phyloP scores from a whole-genome alignment of 306 rosid genomes.

The Acacia crassicarpa region DNA sequence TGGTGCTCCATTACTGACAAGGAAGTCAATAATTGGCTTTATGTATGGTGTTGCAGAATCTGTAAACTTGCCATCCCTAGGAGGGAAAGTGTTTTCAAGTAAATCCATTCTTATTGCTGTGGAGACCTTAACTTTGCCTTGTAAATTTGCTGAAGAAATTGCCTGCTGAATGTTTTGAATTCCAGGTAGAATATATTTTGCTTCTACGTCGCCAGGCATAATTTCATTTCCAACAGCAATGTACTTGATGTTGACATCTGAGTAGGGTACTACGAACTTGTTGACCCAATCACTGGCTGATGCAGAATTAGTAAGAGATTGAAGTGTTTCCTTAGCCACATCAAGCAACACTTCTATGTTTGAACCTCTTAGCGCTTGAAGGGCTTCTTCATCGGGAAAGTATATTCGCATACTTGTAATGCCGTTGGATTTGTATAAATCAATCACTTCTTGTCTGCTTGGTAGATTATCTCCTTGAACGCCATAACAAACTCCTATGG shows the following conservation, averaged over 20 bases:
- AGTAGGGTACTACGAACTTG: conserved; percentile 24
- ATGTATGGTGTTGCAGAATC: conserved; percentile 28
- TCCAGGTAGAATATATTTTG: conserved; percentile 32
- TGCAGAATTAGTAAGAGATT: background rate
- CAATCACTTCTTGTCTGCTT: background rate
- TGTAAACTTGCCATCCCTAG: conserved; percentile 36
- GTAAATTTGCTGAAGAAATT: conserved; percentile 42
- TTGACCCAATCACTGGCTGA: conserved; percentile 15
- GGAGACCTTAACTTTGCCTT: conserved; percentile 56
- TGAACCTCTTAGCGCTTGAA: background rate
- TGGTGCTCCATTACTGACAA: conserved; percentile 44
- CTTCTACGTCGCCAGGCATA: conserved; percentile 10
- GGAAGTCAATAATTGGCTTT: conserved; percentile 42
- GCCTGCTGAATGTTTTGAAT: conserved; percentile 43
- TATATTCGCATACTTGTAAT: background rate
- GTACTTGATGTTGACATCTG: conserved; percentile 45
- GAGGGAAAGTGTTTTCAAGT: conserved; percentile 44
- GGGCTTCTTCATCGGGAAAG: background rate
- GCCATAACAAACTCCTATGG: conserved; percentile 12
- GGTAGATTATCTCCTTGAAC: background rate
- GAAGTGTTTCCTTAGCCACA: background rate
- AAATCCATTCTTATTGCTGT: conserved; percentile 44
- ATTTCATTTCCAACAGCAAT: conserved; percentile 56
- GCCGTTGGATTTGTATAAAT: background rate
- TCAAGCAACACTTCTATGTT: background rate